phyloP scores from a whole-genome alignment of 2,329 filamentous ascomycete species.

The Didymellaceae sp. region DNA sequence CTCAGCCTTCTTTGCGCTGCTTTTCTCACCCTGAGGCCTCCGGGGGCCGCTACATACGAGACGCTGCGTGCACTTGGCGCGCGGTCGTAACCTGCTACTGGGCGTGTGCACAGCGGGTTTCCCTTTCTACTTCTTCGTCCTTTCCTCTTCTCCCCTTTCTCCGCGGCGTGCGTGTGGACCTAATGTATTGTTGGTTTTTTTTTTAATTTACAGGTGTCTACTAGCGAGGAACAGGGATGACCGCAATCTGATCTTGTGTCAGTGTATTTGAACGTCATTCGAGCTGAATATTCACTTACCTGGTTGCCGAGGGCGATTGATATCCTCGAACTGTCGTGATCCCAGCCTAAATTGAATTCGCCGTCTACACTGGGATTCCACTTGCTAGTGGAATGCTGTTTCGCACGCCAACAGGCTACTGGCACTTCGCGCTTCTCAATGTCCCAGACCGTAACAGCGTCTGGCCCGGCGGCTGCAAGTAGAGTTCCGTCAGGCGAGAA shows the following conservation, averaged over 20 bases:
- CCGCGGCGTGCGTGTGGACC: no score
- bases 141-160: not conserved
- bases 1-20: not conserved
- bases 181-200: no score
- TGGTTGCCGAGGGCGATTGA: constrained; percentile 49
- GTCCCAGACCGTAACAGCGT: constrained; percentile 55
- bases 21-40: not conserved
- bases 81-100: not conserved
- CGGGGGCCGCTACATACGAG: no score
- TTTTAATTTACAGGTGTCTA: no score
- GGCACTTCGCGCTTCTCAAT: constrained; percentile 43
- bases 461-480: constrained; percentile 53
- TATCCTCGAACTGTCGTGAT: constrained; percentile 47
- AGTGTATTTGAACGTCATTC: not conserved
- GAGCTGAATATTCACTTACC: constrained; percentile 26
- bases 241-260: not conserved
- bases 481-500: constrained; percentile 54
- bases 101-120: not conserved
- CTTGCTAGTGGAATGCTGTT: constrained; percentile 32
- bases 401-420: constrained; percentile 45
- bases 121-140: not conserved
- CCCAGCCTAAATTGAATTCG: constrained; percentile 49
- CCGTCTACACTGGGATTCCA: constrained; percentile 44
- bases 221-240: constrained; percentile 2
- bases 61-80: not conserved